Percentiles rank a stretch among this genome's conserved stretches.
phyloP scores from a whole-genome alignment of 129 eudicot species.

The Pulicaria dysenterica region DNA sequence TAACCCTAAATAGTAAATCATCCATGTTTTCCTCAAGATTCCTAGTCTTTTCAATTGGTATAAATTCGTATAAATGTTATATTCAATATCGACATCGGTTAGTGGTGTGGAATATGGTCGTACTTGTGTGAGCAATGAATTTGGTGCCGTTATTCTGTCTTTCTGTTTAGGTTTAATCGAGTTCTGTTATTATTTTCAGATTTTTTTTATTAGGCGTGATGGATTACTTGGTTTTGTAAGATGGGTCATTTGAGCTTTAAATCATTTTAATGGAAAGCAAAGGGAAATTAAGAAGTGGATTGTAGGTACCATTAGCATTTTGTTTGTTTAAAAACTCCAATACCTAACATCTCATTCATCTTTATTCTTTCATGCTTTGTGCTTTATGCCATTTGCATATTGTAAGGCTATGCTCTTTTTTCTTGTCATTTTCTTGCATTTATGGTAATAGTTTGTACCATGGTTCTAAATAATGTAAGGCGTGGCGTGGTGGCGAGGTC shows the following conservation, averaged over 20 bases:
- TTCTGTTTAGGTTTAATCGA: background rate
- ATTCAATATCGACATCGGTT: background rate
- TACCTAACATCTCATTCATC: constrained; percentile 31
- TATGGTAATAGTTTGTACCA: constrained; percentile 13
- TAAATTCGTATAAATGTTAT: constrained; percentile 6
- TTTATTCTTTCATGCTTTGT: constrained; percentile 48
- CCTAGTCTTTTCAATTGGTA: background rate
- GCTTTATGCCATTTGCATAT: constrained; percentile 41
- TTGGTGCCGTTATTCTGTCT: background rate
- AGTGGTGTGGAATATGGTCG: constrained; percentile 9
- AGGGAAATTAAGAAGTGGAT: background rate
- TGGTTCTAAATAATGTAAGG: no score
- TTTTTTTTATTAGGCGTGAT: no score
- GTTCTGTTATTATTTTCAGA: background rate
- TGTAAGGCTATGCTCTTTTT: constrained; percentile 26
- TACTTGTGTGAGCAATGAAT: constrained; percentile 6
- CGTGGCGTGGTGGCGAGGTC: no score
- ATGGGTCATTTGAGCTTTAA: no score
- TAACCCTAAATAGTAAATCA: constrained; percentile 12
- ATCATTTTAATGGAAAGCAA: no score
- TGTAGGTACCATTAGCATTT: constrained; percentile 7
- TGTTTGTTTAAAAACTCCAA: constrained; percentile 20
- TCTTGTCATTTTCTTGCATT: constrained; percentile 12
- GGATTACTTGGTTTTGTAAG: no score
- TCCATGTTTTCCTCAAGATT: constrained; percentile 13